Evolutionary conservation across 495 filamentous ascomycete genomes (phyloP).

Genomic region (Lindgomyces ingoldianus): DNA sequence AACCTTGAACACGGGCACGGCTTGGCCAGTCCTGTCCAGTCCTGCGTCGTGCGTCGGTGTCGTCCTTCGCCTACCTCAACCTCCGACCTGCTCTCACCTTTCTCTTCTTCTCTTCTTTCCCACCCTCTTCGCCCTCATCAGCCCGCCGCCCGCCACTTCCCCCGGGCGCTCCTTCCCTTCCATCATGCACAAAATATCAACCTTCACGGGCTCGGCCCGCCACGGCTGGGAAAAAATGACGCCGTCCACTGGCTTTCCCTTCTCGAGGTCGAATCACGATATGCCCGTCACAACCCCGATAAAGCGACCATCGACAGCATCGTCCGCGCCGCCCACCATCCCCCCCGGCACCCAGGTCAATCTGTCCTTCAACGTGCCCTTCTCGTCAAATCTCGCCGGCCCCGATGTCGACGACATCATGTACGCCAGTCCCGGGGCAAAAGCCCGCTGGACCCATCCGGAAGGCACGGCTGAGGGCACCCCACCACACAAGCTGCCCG

Average conservation of each 20-base stretch:
- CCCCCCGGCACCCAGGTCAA: slow-evolving; percentile 51
- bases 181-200: slow-evolving; percentile 87
- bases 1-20: too few species aligned
- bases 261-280: slow-evolving; percentile 58
- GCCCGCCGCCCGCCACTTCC: slow-evolving; percentile 28
- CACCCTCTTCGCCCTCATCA: slow-evolving; percentile 10
- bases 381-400: slow-evolving; percentile 84
- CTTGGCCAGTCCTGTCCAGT: too few species aligned
- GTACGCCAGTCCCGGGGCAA: slow-evolving; percentile 78
- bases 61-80: background rate
- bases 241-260: slow-evolving; percentile 57
- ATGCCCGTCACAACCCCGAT: slow-evolving; percentile 65
- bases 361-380: slow-evolving; percentile 91
- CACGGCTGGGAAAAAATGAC: slow-evolving; percentile 93
- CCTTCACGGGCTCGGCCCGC: slow-evolving; percentile 76
- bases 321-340: slow-evolving; percentile 44
- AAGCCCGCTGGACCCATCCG: slow-evolving; percentile 88
- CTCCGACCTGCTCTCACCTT: background rate
- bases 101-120: slow-evolving; percentile 12
- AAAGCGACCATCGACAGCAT: slow-evolving; percentile 69
- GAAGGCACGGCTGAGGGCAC: slow-evolving; percentile 79
- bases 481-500: slow-evolving; percentile 80
- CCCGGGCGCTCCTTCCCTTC: slow-evolving; percentile 27
- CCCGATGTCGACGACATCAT: slow-evolving; percentile 90
- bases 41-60: background rate